Conservation (phyloP, 352 stramenopile genomes). For the Aphanomyces astaci region DNA sequence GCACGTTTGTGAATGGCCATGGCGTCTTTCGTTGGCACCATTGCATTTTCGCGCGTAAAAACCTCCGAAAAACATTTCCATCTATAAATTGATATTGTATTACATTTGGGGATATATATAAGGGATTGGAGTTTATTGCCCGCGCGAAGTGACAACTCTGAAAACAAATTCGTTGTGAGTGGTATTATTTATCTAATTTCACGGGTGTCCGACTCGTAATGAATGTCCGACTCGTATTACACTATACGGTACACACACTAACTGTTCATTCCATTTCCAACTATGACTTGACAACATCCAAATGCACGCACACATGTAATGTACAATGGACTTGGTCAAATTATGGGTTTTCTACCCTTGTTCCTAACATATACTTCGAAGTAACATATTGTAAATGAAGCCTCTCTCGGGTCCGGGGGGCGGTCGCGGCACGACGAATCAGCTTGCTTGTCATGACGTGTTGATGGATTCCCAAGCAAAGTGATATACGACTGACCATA, state of each 20-base stretch:
- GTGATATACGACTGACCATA: neutral
- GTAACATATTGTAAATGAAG: too few species aligned
- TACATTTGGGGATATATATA: neutral
- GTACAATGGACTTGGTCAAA: neutral
- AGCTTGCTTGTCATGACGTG: too few species aligned
- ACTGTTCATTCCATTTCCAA: too few species aligned
- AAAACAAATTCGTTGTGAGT: neutral
- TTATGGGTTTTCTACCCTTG: neutral
- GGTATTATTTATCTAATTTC: neutral
- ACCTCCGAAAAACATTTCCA: too few species aligned
- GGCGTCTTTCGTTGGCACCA: neutral
- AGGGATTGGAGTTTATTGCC: neutral
- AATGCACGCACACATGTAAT: neutral
- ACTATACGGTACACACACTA: neutral
- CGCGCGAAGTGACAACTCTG: neutral
- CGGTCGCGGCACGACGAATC: too few species aligned
- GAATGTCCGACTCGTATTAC: neutral
- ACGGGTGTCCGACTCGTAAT: neutral
- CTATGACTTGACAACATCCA: too few species aligned
- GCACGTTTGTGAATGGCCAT: too few species aligned
- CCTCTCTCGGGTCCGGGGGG: too few species aligned
- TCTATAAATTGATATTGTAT: slow-evolving; percentile 6
- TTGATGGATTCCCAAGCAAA: too few species aligned
- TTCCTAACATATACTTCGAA: too few species aligned
- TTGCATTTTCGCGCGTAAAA: neutral